phyloP scores from a whole-genome alignment of 2,329 filamentous ascomycete species.

The Magnaporthiopsis incrustans region DNA sequence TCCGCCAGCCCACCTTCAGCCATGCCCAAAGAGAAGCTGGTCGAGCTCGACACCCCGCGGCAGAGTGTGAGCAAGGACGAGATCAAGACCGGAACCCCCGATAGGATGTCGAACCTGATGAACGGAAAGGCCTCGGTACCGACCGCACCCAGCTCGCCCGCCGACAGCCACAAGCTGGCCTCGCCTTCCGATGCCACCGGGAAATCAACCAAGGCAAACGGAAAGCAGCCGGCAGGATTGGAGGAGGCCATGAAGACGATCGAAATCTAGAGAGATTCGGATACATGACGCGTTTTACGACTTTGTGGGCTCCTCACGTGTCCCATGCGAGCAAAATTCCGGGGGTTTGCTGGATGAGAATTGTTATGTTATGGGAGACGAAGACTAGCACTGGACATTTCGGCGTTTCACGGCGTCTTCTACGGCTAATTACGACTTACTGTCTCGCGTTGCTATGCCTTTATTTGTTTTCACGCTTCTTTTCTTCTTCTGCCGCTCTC shows the following conservation, averaged over 20 bases:
- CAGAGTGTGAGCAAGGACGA: slow-evolving; percentile 25
- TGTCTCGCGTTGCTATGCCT: neutral
- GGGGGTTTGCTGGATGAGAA: neutral
- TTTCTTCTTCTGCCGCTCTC: neutral
- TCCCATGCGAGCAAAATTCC: neutral
- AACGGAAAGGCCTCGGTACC: slow-evolving; percentile 16
- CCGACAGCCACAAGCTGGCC: slow-evolving; percentile 11
- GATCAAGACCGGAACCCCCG: slow-evolving; percentile 9
- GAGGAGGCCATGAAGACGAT: slow-evolving; percentile 54
- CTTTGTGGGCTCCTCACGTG: neutral
- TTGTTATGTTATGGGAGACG: neutral
- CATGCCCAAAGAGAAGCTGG: slow-evolving; percentile 39
- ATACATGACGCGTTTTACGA: slow-evolving; percentile 10
- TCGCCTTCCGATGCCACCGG: slow-evolving; percentile 29
- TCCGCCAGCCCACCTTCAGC: slow-evolving; percentile 17
- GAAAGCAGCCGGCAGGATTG: slow-evolving; percentile 33
- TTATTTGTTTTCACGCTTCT: neutral
- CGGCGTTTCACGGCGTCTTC: neutral
- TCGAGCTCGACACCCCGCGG: slow-evolving; percentile 48
- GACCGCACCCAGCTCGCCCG: slow-evolving; percentile 11
- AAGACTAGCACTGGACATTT: neutral
- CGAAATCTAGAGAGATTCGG: slow-evolving; percentile 39
- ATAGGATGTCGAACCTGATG: slow-evolving; percentile 24
- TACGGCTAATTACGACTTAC: neutral
- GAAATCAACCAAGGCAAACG: slow-evolving; percentile 31